phyloP scores from a whole-genome alignment of 1,139 yeast genomes.

The Magnusiomyces magnusii region DNA sequence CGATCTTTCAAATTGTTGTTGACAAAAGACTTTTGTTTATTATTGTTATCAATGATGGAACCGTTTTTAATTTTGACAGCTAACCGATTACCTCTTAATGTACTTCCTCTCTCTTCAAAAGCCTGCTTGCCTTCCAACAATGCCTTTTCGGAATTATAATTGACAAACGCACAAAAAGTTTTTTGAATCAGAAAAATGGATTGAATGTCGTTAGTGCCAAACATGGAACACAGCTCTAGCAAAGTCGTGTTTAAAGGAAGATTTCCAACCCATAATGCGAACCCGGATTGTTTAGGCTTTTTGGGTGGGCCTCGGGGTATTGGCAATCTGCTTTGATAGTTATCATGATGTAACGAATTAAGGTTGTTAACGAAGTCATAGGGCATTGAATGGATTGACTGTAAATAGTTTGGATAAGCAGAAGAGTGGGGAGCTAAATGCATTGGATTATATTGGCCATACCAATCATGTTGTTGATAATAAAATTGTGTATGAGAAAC shows the following conservation, averaged over 20 bases:
- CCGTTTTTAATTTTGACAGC: conserved; percentile 24
- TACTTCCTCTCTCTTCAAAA: conserved; percentile 27
- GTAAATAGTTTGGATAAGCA: conserved; percentile 14
- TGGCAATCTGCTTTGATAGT: too few species aligned
- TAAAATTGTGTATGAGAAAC: not conserved
- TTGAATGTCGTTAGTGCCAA: conserved; percentile 34
- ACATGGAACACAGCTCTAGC: conserved; percentile 31
- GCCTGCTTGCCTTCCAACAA: conserved; percentile 29
- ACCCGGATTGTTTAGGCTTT: conserved; percentile 35
- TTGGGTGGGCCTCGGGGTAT: conserved; percentile 29
- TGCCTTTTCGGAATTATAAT: conserved; percentile 28
- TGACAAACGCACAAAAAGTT: conserved; percentile 38
- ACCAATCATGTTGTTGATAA: not conserved
- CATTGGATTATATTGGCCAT: conserved; percentile 8
- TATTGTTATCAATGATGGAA: not conserved
- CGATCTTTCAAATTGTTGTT: conserved; percentile 20
- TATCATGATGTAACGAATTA: too few species aligned
- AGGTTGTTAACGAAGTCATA: too few species aligned
- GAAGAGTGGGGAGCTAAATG: conserved; percentile 15
- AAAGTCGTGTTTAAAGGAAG: conserved; percentile 33
- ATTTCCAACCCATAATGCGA: conserved; percentile 40
- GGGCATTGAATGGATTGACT: conserved; percentile 7
- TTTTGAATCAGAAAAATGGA: conserved; percentile 35
- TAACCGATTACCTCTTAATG: conserved; percentile 30
- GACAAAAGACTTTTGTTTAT: not conserved